phyloP scores from a whole-genome alignment of 495 filamentous ascomycete genomes.

The Neurospora tetraspora region DNA sequence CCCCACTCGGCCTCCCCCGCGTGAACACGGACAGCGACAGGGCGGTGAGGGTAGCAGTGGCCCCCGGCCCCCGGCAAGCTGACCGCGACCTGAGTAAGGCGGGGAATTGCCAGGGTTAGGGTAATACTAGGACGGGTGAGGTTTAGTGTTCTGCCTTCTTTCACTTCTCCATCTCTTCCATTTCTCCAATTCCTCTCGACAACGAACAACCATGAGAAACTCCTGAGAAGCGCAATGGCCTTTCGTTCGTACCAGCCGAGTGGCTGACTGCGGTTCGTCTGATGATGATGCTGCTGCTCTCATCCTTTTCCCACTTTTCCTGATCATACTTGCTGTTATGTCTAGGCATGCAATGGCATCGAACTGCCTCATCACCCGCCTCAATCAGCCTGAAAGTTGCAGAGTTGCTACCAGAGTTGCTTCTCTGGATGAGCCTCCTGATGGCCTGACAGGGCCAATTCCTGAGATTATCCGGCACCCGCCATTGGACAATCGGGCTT shows the following conservation, averaged over 20 bases:
- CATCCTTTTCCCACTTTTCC: background rate
- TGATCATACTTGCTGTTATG: background rate
- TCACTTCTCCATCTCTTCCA: background rate
- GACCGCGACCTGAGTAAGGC: background rate
- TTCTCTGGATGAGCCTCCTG: background rate
- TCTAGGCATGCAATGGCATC: background rate
- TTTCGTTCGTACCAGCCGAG: background rate
- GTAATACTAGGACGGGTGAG: background rate
- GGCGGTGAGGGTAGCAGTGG: background rate
- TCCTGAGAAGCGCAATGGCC: background rate
- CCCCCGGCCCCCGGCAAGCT: background rate
- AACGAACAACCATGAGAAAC: background rate
- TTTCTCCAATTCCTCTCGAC: background rate
- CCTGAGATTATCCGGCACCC: conserved; percentile 2
- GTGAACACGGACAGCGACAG: no score
- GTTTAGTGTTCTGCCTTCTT: background rate
- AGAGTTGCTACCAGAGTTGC: background rate
- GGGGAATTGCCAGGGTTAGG: background rate
- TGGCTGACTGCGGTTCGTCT: background rate
- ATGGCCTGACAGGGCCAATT: background rate
- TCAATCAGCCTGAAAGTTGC: background rate
- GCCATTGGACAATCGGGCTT: background rate
- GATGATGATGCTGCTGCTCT: background rate
- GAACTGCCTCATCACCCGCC: background rate
- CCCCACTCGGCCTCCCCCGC: background rate